phyloP scores from a whole-genome alignment of 78 protist genomes.

The Dictyostelium intermedium region DNA sequence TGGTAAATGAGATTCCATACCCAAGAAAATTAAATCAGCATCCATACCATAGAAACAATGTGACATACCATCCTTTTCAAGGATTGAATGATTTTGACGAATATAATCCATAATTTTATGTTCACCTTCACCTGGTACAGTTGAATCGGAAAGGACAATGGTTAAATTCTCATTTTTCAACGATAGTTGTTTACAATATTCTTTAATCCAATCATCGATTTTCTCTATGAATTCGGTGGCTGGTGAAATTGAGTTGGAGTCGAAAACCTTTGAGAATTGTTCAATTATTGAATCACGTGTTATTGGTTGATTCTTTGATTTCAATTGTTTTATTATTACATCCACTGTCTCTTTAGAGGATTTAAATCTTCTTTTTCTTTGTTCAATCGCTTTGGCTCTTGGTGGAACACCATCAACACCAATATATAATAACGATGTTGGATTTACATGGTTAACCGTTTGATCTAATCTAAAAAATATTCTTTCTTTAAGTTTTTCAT shows the following conservation, averaged over 20 bases:
- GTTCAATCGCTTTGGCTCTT: slow-evolving; percentile 97
- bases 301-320: neutral
- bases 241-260: slow-evolving; percentile 96
- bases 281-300: neutral
- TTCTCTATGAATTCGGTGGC: slow-evolving; percentile 95
- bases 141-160: slow-evolving; percentile 38
- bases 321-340: slow-evolving; percentile 46
- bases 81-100: slow-evolving; percentile 71
- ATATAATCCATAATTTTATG: slow-evolving; percentile 98
- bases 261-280: slow-evolving; percentile 52
- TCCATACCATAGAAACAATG: slow-evolving; percentile 96
- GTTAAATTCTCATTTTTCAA: neutral
- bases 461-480: slow-evolving; percentile 91
- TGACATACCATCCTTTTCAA: slow-evolving; percentile 49
- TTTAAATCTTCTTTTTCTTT: slow-evolving; percentile 94
- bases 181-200: neutral
- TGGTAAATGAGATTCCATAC: slow-evolving; percentile 96
- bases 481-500: slow-evolving; percentile 53
- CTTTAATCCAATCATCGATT: slow-evolving; percentile 59
- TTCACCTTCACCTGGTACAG: slow-evolving; percentile 90
- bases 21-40: slow-evolving; percentile 98
- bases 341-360: slow-evolving; percentile 34
- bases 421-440: slow-evolving; percentile 90
- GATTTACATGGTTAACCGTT: slow-evolving; percentile 87
- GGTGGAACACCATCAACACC: slow-evolving; percentile 99